These are phyloP conservation scores for Pichia californica DNA, from an alignment of 805 yeast species.

Conservation along the genomic window DNA sequence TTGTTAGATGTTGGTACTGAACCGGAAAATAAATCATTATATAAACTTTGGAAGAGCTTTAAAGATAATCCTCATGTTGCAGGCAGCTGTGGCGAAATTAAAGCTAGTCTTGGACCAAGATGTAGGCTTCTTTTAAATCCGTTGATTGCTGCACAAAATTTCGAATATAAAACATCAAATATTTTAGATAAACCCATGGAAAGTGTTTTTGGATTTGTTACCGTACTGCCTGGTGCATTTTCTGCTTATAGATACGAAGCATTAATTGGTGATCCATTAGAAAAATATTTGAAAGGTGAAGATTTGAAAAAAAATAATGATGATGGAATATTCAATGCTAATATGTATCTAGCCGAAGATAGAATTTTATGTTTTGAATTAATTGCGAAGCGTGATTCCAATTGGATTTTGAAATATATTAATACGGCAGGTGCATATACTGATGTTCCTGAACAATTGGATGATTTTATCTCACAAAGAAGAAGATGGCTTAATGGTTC, in stretches of 20 bases:
- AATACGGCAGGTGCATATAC: slow-evolving; percentile 87
- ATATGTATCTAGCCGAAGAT: slow-evolving; percentile 97
- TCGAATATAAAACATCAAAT: slow-evolving; percentile 93
- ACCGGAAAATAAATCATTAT: slow-evolving; percentile 78
- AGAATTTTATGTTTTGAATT: slow-evolving; percentile 91
- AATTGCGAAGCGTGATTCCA: slow-evolving; percentile 70
- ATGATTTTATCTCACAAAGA: slow-evolving; percentile 86
- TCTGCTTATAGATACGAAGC: slow-evolving; percentile 90
- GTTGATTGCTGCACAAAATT: slow-evolving; percentile 91
- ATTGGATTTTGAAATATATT: slow-evolving; percentile 81
- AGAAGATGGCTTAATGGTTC: slow-evolving; percentile 97
- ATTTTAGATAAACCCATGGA: slow-evolving; percentile 95
- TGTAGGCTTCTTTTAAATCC: slow-evolving; percentile 61
- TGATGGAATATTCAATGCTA: slow-evolving; percentile 83
- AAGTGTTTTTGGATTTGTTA: slow-evolving; percentile 87
- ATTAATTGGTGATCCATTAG: slow-evolving; percentile 75
- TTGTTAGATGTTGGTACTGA: slow-evolving; percentile 92
- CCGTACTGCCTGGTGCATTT: slow-evolving; percentile 95
- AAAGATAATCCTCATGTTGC: slow-evolving; percentile 67
- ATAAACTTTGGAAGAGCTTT: slow-evolving; percentile 85
- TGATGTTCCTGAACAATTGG: slow-evolving; percentile 85
- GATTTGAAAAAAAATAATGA: slow-evolving; percentile 56
- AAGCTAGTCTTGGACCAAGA: slow-evolving; percentile 66
- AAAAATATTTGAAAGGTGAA: slow-evolving; percentile 90
- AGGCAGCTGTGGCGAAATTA: slow-evolving; percentile 97